These are phyloP conservation scores for Sparassis latifolia DNA, from an alignment of 1,284 basidiomycete species.

Conservation along the genomic window DNA sequence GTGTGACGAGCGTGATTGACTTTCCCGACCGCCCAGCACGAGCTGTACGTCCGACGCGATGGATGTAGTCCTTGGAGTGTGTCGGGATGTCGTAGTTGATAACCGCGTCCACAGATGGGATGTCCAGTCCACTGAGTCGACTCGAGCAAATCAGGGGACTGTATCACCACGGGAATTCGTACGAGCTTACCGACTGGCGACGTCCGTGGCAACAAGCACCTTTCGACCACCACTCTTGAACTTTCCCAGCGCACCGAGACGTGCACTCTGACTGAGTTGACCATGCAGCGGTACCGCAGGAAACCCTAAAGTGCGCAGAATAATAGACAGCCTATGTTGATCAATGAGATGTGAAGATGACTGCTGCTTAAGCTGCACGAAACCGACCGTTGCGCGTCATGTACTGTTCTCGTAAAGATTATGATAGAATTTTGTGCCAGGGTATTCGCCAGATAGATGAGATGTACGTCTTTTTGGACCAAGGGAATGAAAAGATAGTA, in stretches of 20 bases:
- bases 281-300: conserved; percentile 95
- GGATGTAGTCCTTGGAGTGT: conserved; percentile 99
- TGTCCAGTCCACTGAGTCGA: conserved; percentile 78
- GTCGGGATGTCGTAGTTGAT: conserved; percentile 99
- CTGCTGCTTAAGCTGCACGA: background rate
- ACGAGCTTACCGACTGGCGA: conserved; percentile 77
- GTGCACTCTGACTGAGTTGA: conserved; percentile 89
- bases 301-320: conserved; percentile 89
- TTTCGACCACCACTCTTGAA: conserved; percentile 94
- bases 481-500: conserved; percentile 95
- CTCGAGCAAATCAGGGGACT: conserved; percentile 1
- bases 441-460: conserved; percentile 87
- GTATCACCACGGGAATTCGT: background rate
- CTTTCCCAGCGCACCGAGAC: conserved; percentile 91
- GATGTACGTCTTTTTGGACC: conserved; percentile 87
- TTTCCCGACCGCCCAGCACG: conserved; percentile 95
- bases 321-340: conserved; percentile 68
- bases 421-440: conserved; percentile 92
- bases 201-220: conserved; percentile 93
- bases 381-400: conserved; percentile 79
- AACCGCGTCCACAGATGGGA: conserved; percentile 93
- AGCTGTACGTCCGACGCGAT: conserved; percentile 95
- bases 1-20: conserved; percentile 93
- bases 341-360: background rate
- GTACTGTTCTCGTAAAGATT: conserved; percentile 93